phyloP scores from a whole-genome alignment of 148 eudicot species.

The Cornus florida region DNA sequence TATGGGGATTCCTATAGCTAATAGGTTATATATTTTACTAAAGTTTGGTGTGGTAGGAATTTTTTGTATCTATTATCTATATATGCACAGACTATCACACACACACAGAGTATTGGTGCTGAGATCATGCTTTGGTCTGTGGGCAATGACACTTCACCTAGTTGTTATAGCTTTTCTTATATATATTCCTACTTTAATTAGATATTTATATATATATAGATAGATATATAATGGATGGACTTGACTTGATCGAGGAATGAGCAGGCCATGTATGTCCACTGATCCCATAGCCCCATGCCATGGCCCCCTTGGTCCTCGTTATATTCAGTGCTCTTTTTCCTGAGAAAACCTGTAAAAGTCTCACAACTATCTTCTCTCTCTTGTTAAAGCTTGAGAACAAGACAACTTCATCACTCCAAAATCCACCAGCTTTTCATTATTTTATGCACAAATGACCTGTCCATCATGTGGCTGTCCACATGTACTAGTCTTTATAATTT shows the following conservation, averaged over 20 bases:
- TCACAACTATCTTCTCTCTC: background rate
- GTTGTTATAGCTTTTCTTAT: background rate
- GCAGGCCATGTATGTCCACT: background rate
- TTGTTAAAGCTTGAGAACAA: constrained; percentile 4
- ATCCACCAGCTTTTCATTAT: constrained; percentile 25
- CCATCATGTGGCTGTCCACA: constrained; percentile 29
- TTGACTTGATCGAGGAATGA: background rate
- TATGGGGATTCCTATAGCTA: background rate
- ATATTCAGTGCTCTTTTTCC: background rate
- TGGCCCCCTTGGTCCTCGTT: background rate
- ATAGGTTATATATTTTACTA: background rate
- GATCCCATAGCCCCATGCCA: background rate
- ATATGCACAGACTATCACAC: background rate
- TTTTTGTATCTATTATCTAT: too few species aligned
- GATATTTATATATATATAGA: background rate
- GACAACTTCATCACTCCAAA: constrained; percentile 37
- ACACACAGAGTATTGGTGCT: background rate
- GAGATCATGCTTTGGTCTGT: constrained; percentile 5
- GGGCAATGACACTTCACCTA: background rate
- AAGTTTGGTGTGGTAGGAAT: background rate
- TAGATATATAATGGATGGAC: too few species aligned
- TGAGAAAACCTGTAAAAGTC: constrained; percentile 1
- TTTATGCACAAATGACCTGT: constrained; percentile 33
- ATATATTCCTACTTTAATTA: background rate
- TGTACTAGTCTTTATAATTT: background rate